Evolutionary conservation across 768 basidiomycete genomes (phyloP).

Genomic region (Filobasidium floriforme): DNA sequence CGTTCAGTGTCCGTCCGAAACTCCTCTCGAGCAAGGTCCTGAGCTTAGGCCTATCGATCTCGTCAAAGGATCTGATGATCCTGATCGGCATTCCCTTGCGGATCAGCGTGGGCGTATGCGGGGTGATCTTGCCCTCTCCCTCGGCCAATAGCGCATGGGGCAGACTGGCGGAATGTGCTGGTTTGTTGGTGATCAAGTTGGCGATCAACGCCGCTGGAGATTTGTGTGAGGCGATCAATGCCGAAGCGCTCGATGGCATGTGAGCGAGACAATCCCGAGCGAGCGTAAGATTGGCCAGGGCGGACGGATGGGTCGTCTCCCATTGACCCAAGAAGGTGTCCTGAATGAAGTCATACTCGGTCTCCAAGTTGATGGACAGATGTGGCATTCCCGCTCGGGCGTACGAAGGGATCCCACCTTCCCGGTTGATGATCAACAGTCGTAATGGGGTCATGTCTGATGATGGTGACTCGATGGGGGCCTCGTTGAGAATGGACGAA

Average conservation of each 20-base stretch:
- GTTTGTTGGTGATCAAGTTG: conserved; percentile 96
- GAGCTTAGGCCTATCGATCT: conserved; percentile 68
- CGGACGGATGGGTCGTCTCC: conserved; percentile 69
- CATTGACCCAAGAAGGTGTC: conserved; percentile 74
- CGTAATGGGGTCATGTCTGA: conserved; percentile 86
- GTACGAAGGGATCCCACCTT: conserved; percentile 95
- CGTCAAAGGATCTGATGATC: conserved; percentile 60
- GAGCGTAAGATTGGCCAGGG: conserved; percentile 74
- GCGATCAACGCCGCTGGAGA: conserved; percentile 91
- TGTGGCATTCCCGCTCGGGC: conserved; percentile 91
- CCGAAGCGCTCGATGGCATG: conserved; percentile 90
- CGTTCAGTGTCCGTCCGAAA: conserved; percentile 67
- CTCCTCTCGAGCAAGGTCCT: conserved; percentile 77
- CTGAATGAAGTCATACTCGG: conserved; percentile 76
- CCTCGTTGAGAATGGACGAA: not conserved
- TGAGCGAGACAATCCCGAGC: conserved; percentile 77
- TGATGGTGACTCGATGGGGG: conserved; percentile 30
- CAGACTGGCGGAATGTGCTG: conserved; percentile 86
- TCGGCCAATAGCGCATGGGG: conserved; percentile 86
- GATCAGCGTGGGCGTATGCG: conserved; percentile 85
- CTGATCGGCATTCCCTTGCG: conserved; percentile 80
- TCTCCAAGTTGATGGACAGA: conserved; percentile 84
- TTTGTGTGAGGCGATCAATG: conserved; percentile 93
- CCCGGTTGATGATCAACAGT: conserved; percentile 92
- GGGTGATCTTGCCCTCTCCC: conserved; percentile 54